These are phyloP conservation scores for Arthrobotrys sphaeroides DNA, from an alignment of 2,329 filamentous ascomycete species.

Conservation along the genomic window DNA sequence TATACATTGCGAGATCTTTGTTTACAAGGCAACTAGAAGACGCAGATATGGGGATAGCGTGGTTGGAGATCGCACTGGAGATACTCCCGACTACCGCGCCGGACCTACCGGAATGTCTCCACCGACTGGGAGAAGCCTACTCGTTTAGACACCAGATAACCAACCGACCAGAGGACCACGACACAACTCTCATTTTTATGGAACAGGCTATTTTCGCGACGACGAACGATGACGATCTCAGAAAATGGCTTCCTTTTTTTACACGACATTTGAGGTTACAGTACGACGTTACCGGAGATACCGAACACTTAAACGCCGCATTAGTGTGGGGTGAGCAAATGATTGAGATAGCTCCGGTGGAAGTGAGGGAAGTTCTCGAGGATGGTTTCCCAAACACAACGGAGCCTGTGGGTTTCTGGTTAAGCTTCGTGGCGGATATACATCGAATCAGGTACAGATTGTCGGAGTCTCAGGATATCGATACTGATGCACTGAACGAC, in stretches of 20 bases:
- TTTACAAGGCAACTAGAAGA: not conserved
- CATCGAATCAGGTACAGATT: not conserved
- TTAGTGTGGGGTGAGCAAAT: not conserved
- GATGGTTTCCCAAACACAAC: too few relatives aligned
- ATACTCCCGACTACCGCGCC: not conserved
- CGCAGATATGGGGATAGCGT: not conserved
- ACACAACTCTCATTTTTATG: not conserved
- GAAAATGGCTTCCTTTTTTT: not conserved
- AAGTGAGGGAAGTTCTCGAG: not conserved
- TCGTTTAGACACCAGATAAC: not conserved
- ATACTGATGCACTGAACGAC: not conserved
- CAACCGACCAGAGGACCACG: not conserved
- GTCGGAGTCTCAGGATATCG: not conserved
- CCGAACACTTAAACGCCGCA: not conserved
- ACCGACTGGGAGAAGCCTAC: not conserved
- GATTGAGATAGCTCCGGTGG: not conserved
- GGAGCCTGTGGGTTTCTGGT: not conserved
- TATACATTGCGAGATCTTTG: not conserved
- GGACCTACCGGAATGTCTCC: not conserved
- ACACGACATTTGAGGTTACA: not conserved
- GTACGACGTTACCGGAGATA: not conserved
- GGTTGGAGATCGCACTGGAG: not conserved
- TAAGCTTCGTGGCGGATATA: not conserved
- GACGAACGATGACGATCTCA: not conserved
- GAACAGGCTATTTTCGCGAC: not conserved